Evolutionary conservation across 169 alveolate species (phyloP).

Genomic region (Plasmodium cynomolgi): DNA sequence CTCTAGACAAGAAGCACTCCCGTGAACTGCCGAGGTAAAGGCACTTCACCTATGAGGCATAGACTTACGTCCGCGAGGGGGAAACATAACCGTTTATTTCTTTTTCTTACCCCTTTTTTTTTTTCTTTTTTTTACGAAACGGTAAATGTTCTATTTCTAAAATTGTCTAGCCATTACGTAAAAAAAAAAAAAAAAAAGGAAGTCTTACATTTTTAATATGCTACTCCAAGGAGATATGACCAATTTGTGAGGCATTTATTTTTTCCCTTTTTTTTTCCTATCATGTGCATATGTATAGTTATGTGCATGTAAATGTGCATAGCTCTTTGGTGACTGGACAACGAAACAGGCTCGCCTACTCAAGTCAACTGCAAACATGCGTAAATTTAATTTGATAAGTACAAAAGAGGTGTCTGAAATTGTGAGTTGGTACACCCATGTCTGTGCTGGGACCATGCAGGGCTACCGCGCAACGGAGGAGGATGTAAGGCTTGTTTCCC

Average conservation of each 20-base stretch:
- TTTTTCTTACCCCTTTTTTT: neutral
- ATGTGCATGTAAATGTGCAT: neutral
- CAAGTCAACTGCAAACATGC: conserved; percentile 22
- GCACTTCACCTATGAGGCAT: neutral
- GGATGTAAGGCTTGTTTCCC: conserved; percentile 15
- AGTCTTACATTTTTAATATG: neutral
- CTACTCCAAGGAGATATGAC: neutral
- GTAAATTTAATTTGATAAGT: conserved; percentile 46
- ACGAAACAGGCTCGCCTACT: neutral
- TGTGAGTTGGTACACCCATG: conserved; percentile 72
- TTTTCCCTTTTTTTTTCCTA: neutral
- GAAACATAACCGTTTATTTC: neutral
- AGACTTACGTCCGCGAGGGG: neutral
- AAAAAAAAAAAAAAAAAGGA: neutral
- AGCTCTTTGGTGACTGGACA: neutral
- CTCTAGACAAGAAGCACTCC: conserved; percentile 18
- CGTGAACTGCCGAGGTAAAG: neutral
- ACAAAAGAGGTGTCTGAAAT: conserved; percentile 70
- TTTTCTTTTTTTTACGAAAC: neutral
- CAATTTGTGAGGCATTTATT: neutral
- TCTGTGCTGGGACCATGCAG: conserved; percentile 74
- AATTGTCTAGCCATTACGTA: neutral
- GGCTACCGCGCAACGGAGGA: conserved; percentile 67
- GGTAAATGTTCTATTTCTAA: neutral
- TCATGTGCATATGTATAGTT: neutral